Conservation (phyloP, 169 alveolate species). For the Plasmodium reichenowi region DNA sequence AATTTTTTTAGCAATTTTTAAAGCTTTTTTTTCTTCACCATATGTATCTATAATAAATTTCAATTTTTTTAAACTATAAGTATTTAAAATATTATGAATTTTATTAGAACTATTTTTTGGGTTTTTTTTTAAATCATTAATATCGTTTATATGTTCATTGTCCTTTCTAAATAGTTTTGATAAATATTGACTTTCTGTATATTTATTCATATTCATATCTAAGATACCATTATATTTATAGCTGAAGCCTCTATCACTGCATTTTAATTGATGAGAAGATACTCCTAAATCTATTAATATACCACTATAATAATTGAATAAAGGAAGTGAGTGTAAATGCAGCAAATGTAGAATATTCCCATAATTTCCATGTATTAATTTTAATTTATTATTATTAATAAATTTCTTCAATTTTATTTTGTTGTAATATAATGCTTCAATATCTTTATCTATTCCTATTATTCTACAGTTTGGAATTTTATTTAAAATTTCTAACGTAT, state of each 20-base stretch:
- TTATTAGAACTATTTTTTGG: not conserved
- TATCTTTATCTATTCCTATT: conserved; percentile 84
- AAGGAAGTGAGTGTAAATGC: conserved; percentile 77
- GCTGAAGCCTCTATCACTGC: conserved; percentile 82
- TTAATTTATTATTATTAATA: conserved; percentile 54
- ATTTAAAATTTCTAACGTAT: conserved; percentile 79
- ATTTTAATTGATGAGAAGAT: conserved; percentile 84
- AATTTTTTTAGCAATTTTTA: conserved; percentile 68
- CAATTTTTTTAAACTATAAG: conserved; percentile 44
- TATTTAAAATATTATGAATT: conserved; percentile 42
- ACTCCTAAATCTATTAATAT: conserved; percentile 84
- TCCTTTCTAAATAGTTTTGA: not conserved
- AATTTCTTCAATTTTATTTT: conserved; percentile 64
- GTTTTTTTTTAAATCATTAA: not conserved
- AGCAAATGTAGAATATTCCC: conserved; percentile 76
- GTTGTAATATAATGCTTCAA: conserved; percentile 82
- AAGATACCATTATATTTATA: conserved; percentile 82
- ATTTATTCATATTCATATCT: conserved; percentile 84
- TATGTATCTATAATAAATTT: conserved; percentile 46
- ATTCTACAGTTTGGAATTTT: conserved; percentile 69
- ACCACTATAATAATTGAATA: conserved; percentile 80
- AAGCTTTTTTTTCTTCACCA: conserved; percentile 74
- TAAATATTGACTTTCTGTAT: conserved; percentile 29
- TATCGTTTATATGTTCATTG: not conserved
- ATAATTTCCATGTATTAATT: conserved; percentile 80